These are phyloP conservation scores for Zygosaccharomyces bailii DNA, from an alignment of 805 yeast genomes.

Conservation along the genomic window DNA sequence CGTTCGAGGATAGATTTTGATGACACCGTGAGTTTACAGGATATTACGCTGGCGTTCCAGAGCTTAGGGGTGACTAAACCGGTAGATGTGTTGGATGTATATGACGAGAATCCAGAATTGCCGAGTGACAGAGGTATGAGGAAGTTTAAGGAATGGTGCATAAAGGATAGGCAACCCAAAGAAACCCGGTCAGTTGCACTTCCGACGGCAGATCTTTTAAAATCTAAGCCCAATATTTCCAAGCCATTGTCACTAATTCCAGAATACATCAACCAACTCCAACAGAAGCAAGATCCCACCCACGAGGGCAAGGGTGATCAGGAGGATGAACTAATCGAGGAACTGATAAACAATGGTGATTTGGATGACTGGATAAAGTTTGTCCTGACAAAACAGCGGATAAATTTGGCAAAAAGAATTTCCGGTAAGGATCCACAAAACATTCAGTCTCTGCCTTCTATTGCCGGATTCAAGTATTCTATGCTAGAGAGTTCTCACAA, in stretches of 20 bases:
- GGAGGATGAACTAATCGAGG: constrained; percentile 29
- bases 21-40: constrained; percentile 51
- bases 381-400: constrained; percentile 31
- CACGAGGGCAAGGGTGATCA: constrained; percentile 18
- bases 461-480: constrained; percentile 28
- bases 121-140: constrained; percentile 47
- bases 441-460: constrained; percentile 21
- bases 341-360: constrained; percentile 32
- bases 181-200: constrained; percentile 41
- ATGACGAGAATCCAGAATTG: constrained; percentile 44
- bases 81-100: constrained; percentile 49
- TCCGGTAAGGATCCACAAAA: constrained; percentile 23
- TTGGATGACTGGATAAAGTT: constrained; percentile 40
- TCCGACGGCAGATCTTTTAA: constrained; percentile 33
- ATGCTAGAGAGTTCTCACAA: constrained; percentile 12
- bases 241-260: constrained; percentile 30
- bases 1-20: constrained; percentile 45
- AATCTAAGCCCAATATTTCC: constrained; percentile 16
- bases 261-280: constrained; percentile 32
- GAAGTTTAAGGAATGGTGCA: constrained; percentile 56
- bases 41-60: constrained; percentile 66
- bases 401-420: constrained; percentile 24
- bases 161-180: constrained; percentile 41
- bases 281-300: constrained; percentile 11
- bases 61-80: constrained; percentile 63